Base-by-base conservation (phyloP, 371 early-diverging fungal species). In the Apophysomyces variabilis region DNA sequence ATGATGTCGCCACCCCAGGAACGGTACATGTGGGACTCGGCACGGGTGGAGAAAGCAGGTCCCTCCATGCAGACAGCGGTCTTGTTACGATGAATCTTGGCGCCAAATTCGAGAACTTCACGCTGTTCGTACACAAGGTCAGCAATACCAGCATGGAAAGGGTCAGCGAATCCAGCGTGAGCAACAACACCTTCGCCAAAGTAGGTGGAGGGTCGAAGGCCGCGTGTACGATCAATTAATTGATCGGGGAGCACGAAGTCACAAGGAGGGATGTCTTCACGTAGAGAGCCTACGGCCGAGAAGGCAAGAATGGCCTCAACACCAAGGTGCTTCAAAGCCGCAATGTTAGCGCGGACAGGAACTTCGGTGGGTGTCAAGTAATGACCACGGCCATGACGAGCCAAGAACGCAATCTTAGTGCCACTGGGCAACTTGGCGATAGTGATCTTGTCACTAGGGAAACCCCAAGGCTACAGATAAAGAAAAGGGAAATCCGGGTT, bases 11-110 rank as follows among this genome's bases (percentile, higher is more conserved):
- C 92, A 62, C 94, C 95, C 93, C 95, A 96, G 54, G 89, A 79
- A 21, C 97, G 90, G 85, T 99, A 98, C 87, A 99, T 77, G 78
- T 95, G 87, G 8, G 97, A 96, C 80, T 99, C 99, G 58, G 98
- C 98, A 60, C 96, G 89, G 37, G 99, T 97, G 21, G 95, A 94
- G 87, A 99, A 99, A 12, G 92, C 92, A 50, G 99, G 98, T 6
- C 99, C 99, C 77, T 97, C 99, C 95, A 98, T 98, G 83, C 95
- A 94, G 32, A 98, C 86, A 32, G 94, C 87, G 1, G 96, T 96
- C 76, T 95, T 95, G 71, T 89, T 78, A 37, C 78, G 69, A 72
- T 95, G 96, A 60, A 96, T 75, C 36, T 73, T 80, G 38, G 81
- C 74, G 8, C 75, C 73, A 16, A 77, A 80, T 37, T 78, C 81